These are phyloP conservation scores for Ottelia alismoides DNA, from an alignment of 106 monocot species.

Conservation along the genomic window DNA sequence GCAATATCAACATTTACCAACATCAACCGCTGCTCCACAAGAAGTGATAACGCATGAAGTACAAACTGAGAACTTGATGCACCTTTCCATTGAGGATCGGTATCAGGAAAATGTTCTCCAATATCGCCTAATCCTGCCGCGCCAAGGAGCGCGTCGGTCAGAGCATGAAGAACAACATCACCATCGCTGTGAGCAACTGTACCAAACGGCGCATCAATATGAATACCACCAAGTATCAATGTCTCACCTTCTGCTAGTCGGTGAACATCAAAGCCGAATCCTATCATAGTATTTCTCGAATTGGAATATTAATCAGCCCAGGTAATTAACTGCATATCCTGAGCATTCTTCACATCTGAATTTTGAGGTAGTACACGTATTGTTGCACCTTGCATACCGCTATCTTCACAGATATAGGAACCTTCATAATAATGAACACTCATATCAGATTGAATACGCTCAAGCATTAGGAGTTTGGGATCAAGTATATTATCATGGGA, in stretches of 20 bases:
- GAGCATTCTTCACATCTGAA: too few relatives aligned
- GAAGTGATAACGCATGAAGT: background rate
- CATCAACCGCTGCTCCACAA: background rate
- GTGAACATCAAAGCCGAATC: background rate
- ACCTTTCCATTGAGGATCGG: background rate
- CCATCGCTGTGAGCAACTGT: background rate
- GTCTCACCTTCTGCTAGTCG: background rate
- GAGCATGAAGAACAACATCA: background rate
- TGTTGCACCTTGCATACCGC: too few relatives aligned
- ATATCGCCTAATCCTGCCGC: background rate
- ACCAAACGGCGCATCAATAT: background rate
- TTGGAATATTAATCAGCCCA: too few relatives aligned
- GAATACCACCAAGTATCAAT: background rate
- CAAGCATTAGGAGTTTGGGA: too few relatives aligned
- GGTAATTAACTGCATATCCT: too few relatives aligned
- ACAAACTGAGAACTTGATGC: background rate
- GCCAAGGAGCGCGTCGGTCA: background rate
- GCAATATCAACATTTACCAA: background rate
- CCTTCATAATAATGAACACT: too few relatives aligned
- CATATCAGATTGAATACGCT: too few relatives aligned
- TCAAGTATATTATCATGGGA: too few relatives aligned
- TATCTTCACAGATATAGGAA: too few relatives aligned
- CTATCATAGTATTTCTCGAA: too few relatives aligned
- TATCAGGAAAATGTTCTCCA: background rate
- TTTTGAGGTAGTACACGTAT: too few relatives aligned